Evolutionary conservation across 2,329 filamentous ascomycete genomes (phyloP).

Genomic region (Nannizziopsis arthrosporioides): DNA sequence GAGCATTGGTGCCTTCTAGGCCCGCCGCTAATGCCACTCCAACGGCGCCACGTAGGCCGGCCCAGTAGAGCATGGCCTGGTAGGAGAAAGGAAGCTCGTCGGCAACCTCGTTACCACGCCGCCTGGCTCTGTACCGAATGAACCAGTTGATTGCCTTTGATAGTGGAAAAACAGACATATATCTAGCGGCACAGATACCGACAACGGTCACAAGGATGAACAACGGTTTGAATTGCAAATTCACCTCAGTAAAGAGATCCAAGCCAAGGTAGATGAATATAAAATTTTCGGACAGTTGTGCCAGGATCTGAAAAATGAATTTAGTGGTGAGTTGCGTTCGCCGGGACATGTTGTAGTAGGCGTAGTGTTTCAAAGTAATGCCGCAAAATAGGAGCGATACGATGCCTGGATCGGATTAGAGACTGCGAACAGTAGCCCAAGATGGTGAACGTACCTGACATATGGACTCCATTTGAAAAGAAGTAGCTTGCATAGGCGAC

Average conservation of each 20-base stretch:
- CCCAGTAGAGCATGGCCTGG: constrained; percentile 99
- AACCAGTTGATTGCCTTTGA: constrained; percentile 86
- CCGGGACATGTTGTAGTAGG: constrained; percentile 99
- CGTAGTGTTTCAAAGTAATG: constrained; percentile 96
- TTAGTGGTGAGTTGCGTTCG: constrained; percentile 96
- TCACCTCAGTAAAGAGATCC: constrained; percentile 82
- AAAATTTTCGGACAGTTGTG: constrained; percentile 95
- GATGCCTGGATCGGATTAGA: constrained; percentile 53
- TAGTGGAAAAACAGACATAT: constrained; percentile 88
- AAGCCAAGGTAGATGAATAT: constrained; percentile 98
- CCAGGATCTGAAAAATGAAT: constrained; percentile 88
- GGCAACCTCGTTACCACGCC: constrained; percentile 60
- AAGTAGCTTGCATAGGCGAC: constrained; percentile 97
- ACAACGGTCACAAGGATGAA: constrained; percentile 88
- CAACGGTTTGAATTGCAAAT: constrained; percentile 80
- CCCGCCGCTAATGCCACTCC: constrained; percentile 89
- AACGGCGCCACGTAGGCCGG: constrained; percentile 85
- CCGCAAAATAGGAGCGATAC: constrained; percentile 94
- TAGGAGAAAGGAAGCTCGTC: constrained; percentile 92
- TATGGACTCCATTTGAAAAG: constrained; percentile 87
- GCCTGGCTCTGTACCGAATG: constrained; percentile 70
- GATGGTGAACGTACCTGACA: constrained; percentile 61
- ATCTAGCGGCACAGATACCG: constrained; percentile 84
- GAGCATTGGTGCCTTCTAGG: constrained; percentile 67
- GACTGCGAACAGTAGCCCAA: background rate